Evolutionary conservation across 2,329 filamentous ascomycete species (phyloP).

Genomic region (Fusarium lateritium): DNA sequence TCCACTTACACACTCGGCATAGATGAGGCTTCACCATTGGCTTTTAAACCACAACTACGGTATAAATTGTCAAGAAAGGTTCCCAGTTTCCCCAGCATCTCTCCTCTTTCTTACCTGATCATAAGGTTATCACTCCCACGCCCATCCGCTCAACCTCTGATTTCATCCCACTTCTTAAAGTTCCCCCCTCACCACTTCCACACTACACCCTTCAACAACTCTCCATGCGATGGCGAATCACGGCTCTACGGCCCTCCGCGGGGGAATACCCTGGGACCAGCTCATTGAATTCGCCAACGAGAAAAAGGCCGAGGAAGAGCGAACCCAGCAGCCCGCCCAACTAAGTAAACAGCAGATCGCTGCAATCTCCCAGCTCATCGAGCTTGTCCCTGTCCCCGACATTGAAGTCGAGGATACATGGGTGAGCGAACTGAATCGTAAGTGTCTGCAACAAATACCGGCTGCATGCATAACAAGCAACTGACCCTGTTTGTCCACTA

Average conservation of each 20-base stretch:
- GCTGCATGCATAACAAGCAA: neutral
- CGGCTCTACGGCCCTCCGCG: neutral
- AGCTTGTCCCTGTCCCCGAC: constrained; percentile 43
- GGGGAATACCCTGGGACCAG: constrained; percentile 34
- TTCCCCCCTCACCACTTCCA: constrained; percentile 1
- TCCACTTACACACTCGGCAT: neutral
- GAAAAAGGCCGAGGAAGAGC: constrained; percentile 35
- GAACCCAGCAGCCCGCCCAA: constrained; percentile 50
- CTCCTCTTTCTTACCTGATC: neutral
- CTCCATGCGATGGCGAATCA: constrained; percentile 12
- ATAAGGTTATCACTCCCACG: neutral
- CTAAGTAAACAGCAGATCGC: constrained; percentile 57
- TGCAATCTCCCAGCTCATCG: constrained; percentile 59
- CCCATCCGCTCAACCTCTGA: neutral
- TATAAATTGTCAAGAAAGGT: constrained; percentile 9
- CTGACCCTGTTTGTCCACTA: constrained; percentile 1
- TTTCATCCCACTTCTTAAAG: constrained; percentile 7
- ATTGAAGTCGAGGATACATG: constrained; percentile 50
- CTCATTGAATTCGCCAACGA: constrained; percentile 38
- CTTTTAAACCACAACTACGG: constrained; percentile 8
- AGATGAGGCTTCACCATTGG: constrained; percentile 2
- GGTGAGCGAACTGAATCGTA: constrained; percentile 52
- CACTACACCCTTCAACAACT: neutral
- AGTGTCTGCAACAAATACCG: neutral
- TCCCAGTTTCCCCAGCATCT: neutral